Percentiles rank a stretch among this genome's conserved stretches.
phyloP scores from a whole-genome alignment of 352 stramenopile genomes.

The Blastocystis sp. region DNA sequence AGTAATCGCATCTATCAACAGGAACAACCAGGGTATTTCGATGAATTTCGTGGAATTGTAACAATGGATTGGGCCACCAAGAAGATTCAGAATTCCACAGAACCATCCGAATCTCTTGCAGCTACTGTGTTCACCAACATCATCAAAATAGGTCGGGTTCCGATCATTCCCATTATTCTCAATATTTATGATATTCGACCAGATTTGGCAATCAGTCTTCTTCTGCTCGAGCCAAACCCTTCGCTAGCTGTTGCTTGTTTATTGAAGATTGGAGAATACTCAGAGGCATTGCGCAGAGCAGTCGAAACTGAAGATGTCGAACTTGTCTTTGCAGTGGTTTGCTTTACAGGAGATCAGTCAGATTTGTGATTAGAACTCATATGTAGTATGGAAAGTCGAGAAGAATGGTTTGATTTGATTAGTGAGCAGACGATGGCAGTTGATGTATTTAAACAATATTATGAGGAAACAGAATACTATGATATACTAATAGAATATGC shows the following conservation, averaged over 20 bases:
- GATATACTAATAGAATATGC: conserved; percentile 38
- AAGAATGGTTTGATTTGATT: conserved; percentile 58
- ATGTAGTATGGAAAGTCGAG: conserved; percentile 17
- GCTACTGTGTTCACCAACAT: conserved; percentile 48
- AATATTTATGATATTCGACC: conserved; percentile 58
- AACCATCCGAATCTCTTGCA: conserved; percentile 18
- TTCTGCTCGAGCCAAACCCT: conserved; percentile 27
- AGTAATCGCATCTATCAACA: conserved; percentile 30
- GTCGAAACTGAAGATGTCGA: conserved; percentile 22
- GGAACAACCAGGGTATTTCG: conserved; percentile 26
- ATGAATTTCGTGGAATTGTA: conserved; percentile 32
- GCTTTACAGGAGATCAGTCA: conserved; percentile 33
- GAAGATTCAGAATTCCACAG: conserved; percentile 34
- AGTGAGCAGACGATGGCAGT: neutral
- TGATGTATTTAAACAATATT: conserved; percentile 52
- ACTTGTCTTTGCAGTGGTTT: conserved; percentile 38
- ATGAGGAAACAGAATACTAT: conserved; percentile 23
- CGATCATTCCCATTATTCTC: conserved; percentile 58
- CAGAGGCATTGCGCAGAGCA: conserved; percentile 34
- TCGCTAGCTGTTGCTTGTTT: conserved; percentile 29
- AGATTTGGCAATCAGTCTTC: conserved; percentile 9
- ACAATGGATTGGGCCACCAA: conserved; percentile 50
- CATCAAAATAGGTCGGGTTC: conserved; percentile 12
- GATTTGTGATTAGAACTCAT: neutral
- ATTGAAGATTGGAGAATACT: conserved; percentile 42